A percentile compares a stretch with the other conserved stretches of the same genome.
These are phyloP conservation scores for Saccharum officinarum DNA, from an alignment of 176 grass and related monocot species.

Conservation along the genomic window DNA sequence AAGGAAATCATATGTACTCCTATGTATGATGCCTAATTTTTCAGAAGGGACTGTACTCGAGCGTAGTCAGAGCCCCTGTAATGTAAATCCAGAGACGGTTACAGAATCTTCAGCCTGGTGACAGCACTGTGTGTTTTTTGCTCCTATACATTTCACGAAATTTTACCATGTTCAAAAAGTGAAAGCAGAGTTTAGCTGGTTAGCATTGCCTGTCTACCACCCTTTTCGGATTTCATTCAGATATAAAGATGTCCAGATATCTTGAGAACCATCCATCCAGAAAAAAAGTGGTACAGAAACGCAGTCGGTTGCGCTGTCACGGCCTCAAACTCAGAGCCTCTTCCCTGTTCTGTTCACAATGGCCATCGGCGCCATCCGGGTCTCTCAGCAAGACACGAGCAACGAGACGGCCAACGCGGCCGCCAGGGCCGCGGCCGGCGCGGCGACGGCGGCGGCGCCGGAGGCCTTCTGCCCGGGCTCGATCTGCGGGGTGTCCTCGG, in stretches of 20 bases:
- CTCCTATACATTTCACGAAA: not conserved
- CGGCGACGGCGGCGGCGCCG: not conserved
- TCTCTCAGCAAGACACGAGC: constrained; percentile 12
- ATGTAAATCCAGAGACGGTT: not conserved
- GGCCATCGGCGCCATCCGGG: not conserved
- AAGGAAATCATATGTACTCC: not conserved
- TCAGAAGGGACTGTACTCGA: not conserved
- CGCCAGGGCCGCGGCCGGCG: not conserved
- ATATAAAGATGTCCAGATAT: not conserved
- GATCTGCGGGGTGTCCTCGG: constrained; percentile 39
- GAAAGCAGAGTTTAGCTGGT: not conserved
- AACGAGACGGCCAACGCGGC: not conserved
- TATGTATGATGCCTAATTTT: not conserved
- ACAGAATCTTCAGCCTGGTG: not conserved
- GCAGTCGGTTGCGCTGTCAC: not conserved
- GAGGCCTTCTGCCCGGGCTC: constrained; percentile 21
- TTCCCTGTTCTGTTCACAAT: not conserved
- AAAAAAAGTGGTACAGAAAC: not conserved
- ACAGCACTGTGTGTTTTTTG: not conserved
- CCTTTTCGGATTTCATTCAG: not conserved
- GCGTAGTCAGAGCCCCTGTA: not conserved
- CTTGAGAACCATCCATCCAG: constrained; percentile 13
- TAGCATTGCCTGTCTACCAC: not conserved
- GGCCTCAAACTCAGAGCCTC: not conserved
- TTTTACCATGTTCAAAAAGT: not conserved